Percentiles rank a stretch among this genome's conserved stretches.
Evolutionary conservation across 2,329 filamentous ascomycete species (phyloP).

Genomic region (Leptodontidium sp.): DNA sequence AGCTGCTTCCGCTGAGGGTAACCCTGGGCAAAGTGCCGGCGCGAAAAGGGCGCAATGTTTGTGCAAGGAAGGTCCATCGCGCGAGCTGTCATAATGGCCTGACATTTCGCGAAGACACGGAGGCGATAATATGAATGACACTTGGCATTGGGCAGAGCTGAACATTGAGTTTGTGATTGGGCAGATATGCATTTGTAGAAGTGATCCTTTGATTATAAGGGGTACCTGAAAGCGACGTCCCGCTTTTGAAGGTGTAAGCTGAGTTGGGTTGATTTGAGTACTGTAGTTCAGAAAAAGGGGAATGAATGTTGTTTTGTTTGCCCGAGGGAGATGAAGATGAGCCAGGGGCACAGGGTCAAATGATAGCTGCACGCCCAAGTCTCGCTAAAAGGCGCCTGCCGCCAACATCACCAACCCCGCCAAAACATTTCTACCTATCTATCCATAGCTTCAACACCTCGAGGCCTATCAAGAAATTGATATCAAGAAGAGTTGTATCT

Average conservation of each 20-base stretch:
- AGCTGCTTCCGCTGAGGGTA: background rate
- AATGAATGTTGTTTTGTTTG: background rate
- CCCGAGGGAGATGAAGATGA: no score
- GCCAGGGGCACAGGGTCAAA: background rate
- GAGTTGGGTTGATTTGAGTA: background rate
- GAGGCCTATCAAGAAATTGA: background rate
- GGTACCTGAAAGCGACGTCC: background rate
- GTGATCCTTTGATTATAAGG: background rate
- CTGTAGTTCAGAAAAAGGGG: background rate
- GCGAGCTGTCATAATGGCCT: conserved; percentile 35
- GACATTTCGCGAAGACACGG: conserved; percentile 31
- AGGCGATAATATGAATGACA: conserved; percentile 14
- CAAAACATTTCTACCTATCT: background rate
- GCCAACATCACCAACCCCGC: background rate
- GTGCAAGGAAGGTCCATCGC: conserved; percentile 17
- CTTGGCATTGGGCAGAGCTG: conserved; percentile 23
- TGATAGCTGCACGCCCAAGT: background rate
- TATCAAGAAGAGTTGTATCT: background rate
- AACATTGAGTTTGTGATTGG: conserved; percentile 9
- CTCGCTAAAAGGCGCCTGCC: background rate
- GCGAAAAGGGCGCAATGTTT: background rate
- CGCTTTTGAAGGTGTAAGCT: background rate
- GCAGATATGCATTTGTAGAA: background rate
- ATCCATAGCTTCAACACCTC: background rate
- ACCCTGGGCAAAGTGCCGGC: background rate